Conservation (phyloP, 2,329 filamentous ascomycete species). For the Hymenoscyphus linearis region DNA sequence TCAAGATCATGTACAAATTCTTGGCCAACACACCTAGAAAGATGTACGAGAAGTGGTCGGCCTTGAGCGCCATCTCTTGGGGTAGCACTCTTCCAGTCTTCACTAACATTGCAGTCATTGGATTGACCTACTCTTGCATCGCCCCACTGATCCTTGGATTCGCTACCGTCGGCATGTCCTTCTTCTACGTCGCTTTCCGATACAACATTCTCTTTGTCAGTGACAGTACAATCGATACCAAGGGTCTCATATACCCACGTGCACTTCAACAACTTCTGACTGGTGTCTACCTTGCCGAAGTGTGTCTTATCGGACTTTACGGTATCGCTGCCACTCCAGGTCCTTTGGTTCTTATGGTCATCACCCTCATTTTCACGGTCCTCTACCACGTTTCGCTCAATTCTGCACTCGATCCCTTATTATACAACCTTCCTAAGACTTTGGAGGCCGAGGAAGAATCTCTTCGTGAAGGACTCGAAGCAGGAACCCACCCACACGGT, state of each 20-base stretch:
- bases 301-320: conserved; percentile 83
- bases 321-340: conserved; percentile 61
- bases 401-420: conserved; percentile 66
- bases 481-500: conserved; percentile 11
- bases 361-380: conserved; percentile 68
- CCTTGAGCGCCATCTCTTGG: conserved; percentile 59
- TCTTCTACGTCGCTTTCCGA: conserved; percentile 83
- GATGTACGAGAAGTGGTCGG: conserved; percentile 69
- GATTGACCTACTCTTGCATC: conserved; percentile 80
- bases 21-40: conserved; percentile 74
- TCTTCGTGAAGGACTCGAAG: conserved; percentile 18
- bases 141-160: conserved; percentile 81
- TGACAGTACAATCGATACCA: conserved; percentile 76
- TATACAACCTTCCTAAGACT: conserved; percentile 76
- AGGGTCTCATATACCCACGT: conserved; percentile 82
- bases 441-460: conserved; percentile 53
- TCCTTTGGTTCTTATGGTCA: conserved; percentile 69
- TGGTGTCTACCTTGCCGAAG: conserved; percentile 75
- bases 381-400: conserved; percentile 73
- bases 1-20: conserved; percentile 67
- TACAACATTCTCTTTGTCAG: conserved; percentile 90
- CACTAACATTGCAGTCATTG: conserved; percentile 75
- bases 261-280: conserved; percentile 80
- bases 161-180: conserved; percentile 67
- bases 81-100: conserved; percentile 77